Conservation (phyloP, 192 early-diverging fungal species). For the Podila clonocystis region DNA sequence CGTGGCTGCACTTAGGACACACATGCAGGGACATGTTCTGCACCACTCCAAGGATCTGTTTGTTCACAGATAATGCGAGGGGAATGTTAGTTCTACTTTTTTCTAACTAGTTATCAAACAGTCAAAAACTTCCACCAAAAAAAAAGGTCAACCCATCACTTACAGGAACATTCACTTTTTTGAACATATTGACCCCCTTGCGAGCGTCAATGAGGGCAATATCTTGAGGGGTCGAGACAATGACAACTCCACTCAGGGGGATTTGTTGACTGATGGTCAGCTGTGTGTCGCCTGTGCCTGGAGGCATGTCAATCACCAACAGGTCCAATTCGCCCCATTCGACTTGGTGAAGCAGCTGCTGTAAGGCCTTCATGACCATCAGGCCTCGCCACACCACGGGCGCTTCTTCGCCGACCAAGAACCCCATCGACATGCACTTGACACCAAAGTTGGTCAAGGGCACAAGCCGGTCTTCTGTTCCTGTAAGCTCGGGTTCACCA, state of each 20-base stretch:
- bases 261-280: slow-evolving; percentile 84
- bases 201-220: slow-evolving; percentile 83
- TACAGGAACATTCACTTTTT: slow-evolving; percentile 84
- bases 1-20: slow-evolving; percentile 84
- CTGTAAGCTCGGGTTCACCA: slow-evolving; percentile 73
- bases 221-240: slow-evolving; percentile 94
- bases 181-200: slow-evolving; percentile 86
- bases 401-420: slow-evolving; percentile 76
- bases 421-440: slow-evolving; percentile 93
- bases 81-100: not conserved
- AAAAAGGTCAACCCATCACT: slow-evolving; percentile 26
- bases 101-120: not conserved
- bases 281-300: slow-evolving; percentile 93
- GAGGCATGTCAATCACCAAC: slow-evolving; percentile 91
- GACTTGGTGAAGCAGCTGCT: slow-evolving; percentile 87
- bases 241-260: slow-evolving; percentile 71
- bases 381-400: slow-evolving; percentile 92
- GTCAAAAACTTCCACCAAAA: not conserved
- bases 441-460: slow-evolving; percentile 90
- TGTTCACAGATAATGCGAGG: not conserved
- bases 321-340: slow-evolving; percentile 83
- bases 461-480: slow-evolving; percentile 65
- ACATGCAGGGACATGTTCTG: slow-evolving; percentile 90
- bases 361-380: slow-evolving; percentile 94
- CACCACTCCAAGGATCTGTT: slow-evolving; percentile 84